Conservation (phyloP, 2,329 filamentous ascomycete species). For the Sphaerulina populicola region DNA sequence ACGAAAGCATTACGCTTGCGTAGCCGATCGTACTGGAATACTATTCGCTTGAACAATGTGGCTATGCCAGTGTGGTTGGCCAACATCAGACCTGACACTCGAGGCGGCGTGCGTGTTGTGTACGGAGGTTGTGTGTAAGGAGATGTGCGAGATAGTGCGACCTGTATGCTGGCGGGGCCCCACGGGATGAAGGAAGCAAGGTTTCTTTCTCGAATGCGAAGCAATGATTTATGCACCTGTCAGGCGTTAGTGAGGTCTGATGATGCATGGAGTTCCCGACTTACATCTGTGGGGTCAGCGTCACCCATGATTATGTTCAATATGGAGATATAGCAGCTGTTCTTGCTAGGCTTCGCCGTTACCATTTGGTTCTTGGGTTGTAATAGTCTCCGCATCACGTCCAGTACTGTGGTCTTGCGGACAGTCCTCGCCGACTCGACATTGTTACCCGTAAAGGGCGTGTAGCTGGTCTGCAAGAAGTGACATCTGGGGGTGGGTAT, state of each 20-base stretch:
- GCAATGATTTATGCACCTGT: constrained; percentile 84
- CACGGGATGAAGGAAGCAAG: constrained; percentile 96
- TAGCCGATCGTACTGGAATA: constrained; percentile 86
- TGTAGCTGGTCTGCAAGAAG: constrained; percentile 98
- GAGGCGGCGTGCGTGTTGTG: constrained; percentile 74
- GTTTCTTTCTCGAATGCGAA: constrained; percentile 87
- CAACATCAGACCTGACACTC: constrained; percentile 93
- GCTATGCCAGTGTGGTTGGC: constrained; percentile 97
- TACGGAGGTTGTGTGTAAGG: constrained; percentile 94
- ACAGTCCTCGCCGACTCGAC: constrained; percentile 96
- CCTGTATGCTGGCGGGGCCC: constrained; percentile 96
- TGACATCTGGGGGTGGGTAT: constrained; percentile 95
- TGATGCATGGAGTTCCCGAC: constrained; percentile 11
- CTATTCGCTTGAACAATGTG: constrained; percentile 90
- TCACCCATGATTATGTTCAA: constrained; percentile 98
- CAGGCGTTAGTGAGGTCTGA: constrained; percentile 1
- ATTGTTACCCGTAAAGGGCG: constrained; percentile 91
- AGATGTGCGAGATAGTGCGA: constrained; percentile 90
- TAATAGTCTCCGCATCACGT: constrained; percentile 90
- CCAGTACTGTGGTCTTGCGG: constrained; percentile 92
- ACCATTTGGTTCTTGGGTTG: constrained; percentile 99
- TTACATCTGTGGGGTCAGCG: constrained; percentile 85
- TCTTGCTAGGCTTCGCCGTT: constrained; percentile 87
- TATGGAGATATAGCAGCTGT: constrained; percentile 98
- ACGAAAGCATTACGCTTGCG: constrained; percentile 95